Percentiles rank a stretch among this genome's conserved stretches.
These are phyloP conservation scores for Mycena belliarum DNA, from an alignment of 768 basidiomycete species.

Conservation along the genomic window DNA sequence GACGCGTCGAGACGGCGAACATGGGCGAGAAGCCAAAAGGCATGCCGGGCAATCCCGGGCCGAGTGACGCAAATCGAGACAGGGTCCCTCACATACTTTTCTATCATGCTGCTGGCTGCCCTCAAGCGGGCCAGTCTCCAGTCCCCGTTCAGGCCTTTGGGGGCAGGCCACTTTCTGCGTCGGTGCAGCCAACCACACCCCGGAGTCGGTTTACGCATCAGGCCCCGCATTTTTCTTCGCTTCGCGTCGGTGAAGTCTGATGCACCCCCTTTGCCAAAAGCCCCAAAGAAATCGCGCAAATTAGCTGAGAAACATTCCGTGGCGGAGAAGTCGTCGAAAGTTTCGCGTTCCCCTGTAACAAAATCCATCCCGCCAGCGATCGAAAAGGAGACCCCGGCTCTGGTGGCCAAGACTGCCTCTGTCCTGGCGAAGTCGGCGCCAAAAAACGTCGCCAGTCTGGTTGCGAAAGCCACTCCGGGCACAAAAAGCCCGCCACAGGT, in stretches of 20 bases:
- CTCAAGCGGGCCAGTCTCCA: constrained; percentile 6
- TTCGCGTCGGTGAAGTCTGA: constrained; percentile 22
- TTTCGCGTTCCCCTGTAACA: neutral
- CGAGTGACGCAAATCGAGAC: neutral
- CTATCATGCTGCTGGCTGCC: constrained; percentile 5
- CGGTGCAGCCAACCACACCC: constrained; percentile 6
- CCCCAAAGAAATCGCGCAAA: neutral
- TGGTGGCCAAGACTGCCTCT: constrained; percentile 15
- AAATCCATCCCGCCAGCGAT: constrained; percentile 13
- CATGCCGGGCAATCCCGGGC: neutral
- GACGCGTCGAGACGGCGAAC: constrained; percentile 33
- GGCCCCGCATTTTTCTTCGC: constrained; percentile 8
- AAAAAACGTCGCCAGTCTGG: neutral
- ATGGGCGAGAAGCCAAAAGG: neutral
- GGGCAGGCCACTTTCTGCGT: constrained; percentile 6
- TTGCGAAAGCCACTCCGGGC: neutral
- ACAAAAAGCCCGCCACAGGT: constrained; percentile 16
- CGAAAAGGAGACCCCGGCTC: constrained; percentile 11
- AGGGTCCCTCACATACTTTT: neutral
- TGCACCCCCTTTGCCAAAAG: constrained; percentile 3
- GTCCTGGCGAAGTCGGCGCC: constrained; percentile 9
- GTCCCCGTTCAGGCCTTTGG: too few relatives aligned
- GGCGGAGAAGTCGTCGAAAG: neutral
- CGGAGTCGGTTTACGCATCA: constrained; percentile 2
- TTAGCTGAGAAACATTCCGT: neutral